Conservation (phyloP, 768 basidiomycete genomes). For the Rossbeevera mucosa region DNA sequence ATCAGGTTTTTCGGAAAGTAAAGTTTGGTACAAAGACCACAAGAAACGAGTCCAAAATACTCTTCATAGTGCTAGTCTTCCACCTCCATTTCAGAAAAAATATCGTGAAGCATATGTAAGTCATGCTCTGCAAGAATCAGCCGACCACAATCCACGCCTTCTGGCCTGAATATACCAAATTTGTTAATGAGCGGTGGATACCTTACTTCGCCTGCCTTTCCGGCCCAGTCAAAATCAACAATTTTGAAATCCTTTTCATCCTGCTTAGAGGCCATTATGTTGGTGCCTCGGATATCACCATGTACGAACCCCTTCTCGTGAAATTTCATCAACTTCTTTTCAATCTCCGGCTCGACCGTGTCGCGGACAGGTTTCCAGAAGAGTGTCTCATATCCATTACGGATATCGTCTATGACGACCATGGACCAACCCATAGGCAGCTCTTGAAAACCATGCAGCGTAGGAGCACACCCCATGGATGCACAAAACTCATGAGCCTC, state of each 20-base stretch:
- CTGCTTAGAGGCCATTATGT: no score
- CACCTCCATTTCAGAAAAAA: no score
- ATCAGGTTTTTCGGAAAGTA: no score
- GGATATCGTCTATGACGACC: slow-evolving; percentile 29
- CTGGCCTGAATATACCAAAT: neutral
- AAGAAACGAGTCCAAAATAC: no score
- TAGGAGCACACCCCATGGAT: slow-evolving; percentile 23
- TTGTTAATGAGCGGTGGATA: neutral
- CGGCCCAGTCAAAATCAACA: neutral
- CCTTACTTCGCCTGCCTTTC: neutral
- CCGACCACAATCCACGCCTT: neutral
- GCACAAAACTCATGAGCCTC: slow-evolving; percentile 26
- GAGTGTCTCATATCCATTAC: no score
- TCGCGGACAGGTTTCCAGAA: neutral
- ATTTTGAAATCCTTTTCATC: neutral
- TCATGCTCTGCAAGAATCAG: neutral
- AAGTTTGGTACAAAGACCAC: no score
- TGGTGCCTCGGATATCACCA: no score
- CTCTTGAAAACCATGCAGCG: slow-evolving; percentile 20
- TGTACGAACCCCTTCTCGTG: neutral
- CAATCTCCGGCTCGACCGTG: no score
- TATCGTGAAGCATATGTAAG: neutral
- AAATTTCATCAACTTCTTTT: no score
- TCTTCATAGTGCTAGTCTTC: no score
- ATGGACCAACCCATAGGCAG: slow-evolving; percentile 30